These are phyloP conservation scores for Kwoniella heveanensis DNA, from an alignment of 768 basidiomycete species.

Conservation along the genomic window DNA sequence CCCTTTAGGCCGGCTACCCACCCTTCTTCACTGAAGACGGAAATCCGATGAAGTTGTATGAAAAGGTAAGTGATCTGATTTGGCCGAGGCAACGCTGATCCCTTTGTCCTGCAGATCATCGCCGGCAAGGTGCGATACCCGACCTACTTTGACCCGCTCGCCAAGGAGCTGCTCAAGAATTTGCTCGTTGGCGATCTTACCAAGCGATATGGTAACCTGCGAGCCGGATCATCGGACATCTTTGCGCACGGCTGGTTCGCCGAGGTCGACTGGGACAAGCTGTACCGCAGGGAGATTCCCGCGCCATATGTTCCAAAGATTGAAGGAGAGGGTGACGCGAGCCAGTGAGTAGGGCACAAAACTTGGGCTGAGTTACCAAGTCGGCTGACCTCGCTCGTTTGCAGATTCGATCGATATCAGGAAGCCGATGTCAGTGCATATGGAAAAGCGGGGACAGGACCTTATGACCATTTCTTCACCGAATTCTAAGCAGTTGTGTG, in stretches of 20 bases:
- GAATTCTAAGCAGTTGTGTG: too few relatives aligned
- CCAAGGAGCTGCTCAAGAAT: constrained; percentile 57
- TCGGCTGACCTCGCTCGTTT: neutral
- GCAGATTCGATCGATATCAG: constrained; percentile 58
- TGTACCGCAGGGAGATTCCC: constrained; percentile 80
- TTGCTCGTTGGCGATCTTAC: constrained; percentile 56
- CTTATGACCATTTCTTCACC: constrained; percentile 69
- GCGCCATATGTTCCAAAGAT: constrained; percentile 96
- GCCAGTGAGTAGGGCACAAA: constrained; percentile 59
- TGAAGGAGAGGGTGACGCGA: constrained; percentile 88
- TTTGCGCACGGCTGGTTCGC: constrained; percentile 65
- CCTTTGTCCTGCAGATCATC: constrained; percentile 53
- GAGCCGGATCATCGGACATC: constrained; percentile 55
- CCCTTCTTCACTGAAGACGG: constrained; percentile 58
- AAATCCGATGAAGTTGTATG: constrained; percentile 58
- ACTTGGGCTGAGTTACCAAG: neutral
- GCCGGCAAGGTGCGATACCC: constrained; percentile 58
- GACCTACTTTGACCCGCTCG: constrained; percentile 56
- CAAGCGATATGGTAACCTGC: constrained; percentile 57
- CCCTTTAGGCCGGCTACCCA: constrained; percentile 58
- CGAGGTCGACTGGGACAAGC: constrained; percentile 86
- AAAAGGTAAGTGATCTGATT: constrained; percentile 51
- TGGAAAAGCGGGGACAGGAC: constrained; percentile 56
- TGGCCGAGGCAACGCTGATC: neutral
- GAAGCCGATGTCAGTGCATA: constrained; percentile 58